Evolutionary conservation across 2,329 filamentous ascomycete genomes (phyloP).

Genomic region (Ceratocystis colombiana): DNA sequence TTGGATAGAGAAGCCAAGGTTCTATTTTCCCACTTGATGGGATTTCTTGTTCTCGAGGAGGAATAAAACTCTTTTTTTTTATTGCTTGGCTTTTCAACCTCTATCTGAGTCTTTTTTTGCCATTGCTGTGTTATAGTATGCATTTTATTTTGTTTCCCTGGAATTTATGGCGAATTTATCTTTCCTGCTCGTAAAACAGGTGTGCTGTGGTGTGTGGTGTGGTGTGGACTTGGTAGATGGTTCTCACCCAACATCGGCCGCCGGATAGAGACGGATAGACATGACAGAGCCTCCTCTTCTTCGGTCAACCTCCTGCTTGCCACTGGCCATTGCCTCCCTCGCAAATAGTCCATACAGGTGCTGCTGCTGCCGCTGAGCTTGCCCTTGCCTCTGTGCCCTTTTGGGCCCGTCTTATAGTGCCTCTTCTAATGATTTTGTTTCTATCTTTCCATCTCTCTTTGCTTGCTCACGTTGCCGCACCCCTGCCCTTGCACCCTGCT

Average conservation of each 20-base stretch:
- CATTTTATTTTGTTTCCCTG: no score
- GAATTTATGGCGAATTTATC: no score
- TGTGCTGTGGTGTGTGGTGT: no score
- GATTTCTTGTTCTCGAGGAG: neutral
- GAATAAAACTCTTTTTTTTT: neutral
- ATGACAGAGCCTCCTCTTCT: neutral
- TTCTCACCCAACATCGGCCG: no score
- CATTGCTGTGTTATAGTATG: no score
- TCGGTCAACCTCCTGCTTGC: neutral
- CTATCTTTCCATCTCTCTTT: neutral
- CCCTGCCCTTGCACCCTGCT: neutral
- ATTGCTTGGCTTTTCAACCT: neutral
- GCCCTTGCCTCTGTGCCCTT: neutral
- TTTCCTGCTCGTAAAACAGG: no score
- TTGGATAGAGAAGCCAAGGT: neutral
- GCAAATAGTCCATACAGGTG: neutral
- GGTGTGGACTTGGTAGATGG: no score
- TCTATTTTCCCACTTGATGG: neutral
- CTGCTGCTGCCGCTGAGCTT: neutral
- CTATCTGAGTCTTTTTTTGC: slow-evolving; percentile 5
- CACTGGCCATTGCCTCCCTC: neutral
- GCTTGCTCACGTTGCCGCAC: neutral
- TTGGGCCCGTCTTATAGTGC: neutral
- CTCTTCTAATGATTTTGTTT: neutral
- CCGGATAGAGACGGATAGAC: no score